These are phyloP conservation scores for Bryoerythrophyllum caledonicum DNA, from an alignment of 225 moss, liverwort and hornwort species.

Conservation along the genomic window DNA sequence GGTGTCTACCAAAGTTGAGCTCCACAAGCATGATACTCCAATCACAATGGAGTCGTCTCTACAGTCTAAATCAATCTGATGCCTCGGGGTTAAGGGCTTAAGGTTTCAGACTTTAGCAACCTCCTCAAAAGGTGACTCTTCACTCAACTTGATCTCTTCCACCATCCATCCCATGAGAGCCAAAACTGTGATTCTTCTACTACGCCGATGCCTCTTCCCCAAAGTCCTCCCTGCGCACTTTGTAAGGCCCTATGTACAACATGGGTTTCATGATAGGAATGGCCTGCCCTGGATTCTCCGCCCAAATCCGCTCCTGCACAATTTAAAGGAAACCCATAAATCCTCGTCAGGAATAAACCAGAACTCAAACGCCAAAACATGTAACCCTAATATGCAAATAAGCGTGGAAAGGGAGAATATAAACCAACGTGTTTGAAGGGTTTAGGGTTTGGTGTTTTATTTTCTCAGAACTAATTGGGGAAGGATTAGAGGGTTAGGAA, in stretches of 20 bases:
- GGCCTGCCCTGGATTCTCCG: constrained; percentile 81
- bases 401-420: too few relatives aligned
- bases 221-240: constrained; percentile 82
- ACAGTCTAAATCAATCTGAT: too few relatives aligned
- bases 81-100: neutral
- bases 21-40: neutral
- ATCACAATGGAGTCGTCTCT: neutral
- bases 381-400: neutral
- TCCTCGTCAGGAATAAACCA: neutral
- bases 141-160: neutral
- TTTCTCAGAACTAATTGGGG: neutral
- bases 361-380: neutral
- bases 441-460: too few relatives aligned
- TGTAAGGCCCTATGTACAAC: constrained; percentile 80
- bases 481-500: neutral
- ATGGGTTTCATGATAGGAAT: constrained; percentile 80
- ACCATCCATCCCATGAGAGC: neutral
- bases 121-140: too few relatives aligned
- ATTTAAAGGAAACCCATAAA: neutral
- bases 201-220: constrained; percentile 61
- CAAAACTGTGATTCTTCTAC: constrained; percentile 24
- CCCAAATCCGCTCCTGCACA: constrained; percentile 77
- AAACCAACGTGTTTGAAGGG: too few relatives aligned
- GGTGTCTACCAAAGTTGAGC: neutral
- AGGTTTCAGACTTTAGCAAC: too few relatives aligned